Conservation (phyloP, 1,284 basidiomycete genomes). For the Boletellus deceptivus region DNA sequence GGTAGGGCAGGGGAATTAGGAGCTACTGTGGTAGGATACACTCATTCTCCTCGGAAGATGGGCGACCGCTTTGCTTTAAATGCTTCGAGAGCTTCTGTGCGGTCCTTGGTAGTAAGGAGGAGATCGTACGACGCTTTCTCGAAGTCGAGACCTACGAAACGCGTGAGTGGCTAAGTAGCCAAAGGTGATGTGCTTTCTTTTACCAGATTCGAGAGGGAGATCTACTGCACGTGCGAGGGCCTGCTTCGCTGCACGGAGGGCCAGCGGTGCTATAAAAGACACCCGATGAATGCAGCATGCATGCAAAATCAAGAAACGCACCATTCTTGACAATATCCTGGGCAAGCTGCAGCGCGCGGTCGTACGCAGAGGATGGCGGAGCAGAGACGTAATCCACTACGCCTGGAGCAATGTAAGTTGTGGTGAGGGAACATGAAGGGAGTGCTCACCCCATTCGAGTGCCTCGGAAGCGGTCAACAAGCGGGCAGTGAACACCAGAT, state of each 20-base stretch:
- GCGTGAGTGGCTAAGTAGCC: constrained; percentile 4
- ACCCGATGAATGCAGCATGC: neutral
- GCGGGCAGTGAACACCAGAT: constrained; percentile 72
- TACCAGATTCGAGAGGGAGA: constrained; percentile 74
- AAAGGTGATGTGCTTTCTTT: constrained; percentile 6
- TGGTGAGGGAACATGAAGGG: neutral
- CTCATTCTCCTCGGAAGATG: constrained; percentile 77
- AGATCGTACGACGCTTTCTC: constrained; percentile 86
- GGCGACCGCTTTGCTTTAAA: constrained; percentile 89
- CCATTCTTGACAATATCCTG: constrained; percentile 69
- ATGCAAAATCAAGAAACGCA: constrained; percentile 30
- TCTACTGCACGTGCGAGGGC: constrained; percentile 82
- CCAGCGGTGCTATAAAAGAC: constrained; percentile 69
- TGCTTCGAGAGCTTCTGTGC: constrained; percentile 82
- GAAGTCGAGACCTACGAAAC: constrained; percentile 71
- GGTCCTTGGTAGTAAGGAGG: constrained; percentile 76
- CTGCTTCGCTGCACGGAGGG: constrained; percentile 85
- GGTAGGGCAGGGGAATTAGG: constrained; percentile 17
- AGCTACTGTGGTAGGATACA: constrained; percentile 2
- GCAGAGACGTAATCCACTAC: constrained; percentile 78
- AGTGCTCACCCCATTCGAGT: constrained; percentile 63
- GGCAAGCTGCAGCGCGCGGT: constrained; percentile 65
- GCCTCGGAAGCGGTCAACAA: constrained; percentile 65
- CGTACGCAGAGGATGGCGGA: constrained; percentile 56
- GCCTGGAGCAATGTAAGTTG: constrained; percentile 42